These are phyloP conservation scores for Coemansia sp. DNA, from an alignment of 192 early-diverging fungal species.

Conservation along the genomic window DNA sequence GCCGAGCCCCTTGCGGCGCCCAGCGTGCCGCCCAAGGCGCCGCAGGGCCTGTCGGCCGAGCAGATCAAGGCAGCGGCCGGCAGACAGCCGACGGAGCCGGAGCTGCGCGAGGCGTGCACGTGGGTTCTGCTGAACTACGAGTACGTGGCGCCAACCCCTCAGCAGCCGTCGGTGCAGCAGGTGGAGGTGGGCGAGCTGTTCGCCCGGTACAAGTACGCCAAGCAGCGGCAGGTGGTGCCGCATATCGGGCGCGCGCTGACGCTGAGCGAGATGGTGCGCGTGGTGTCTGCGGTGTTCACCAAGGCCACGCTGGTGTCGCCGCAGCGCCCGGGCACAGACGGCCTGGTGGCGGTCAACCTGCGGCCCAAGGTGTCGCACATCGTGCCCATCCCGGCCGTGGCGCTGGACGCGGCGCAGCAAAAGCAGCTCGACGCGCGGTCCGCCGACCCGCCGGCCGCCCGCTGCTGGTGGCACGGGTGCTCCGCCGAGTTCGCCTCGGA, in stretches of 20 bases:
- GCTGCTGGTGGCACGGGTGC: conserved; percentile 38
- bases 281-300: conserved; percentile 47
- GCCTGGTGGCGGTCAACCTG: conserved; percentile 23
- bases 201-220: conserved; percentile 39
- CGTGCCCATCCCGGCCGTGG: conserved; percentile 35
- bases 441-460: conserved; percentile 13
- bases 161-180: conserved; percentile 6
- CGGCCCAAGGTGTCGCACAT: conserved; percentile 20
- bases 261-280: conserved; percentile 41
- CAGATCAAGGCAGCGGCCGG: conserved; percentile 7
- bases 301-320: conserved; percentile 8
- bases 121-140: conserved; percentile 55
- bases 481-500: conserved; percentile 20
- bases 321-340: conserved; percentile 10
- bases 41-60: background rate
- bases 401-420: conserved; percentile 3
- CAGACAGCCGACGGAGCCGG: conserved; percentile 43
- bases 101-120: conserved; percentile 53
- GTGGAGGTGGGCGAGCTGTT: conserved; percentile 36
- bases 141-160: conserved; percentile 7
- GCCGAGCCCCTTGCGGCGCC: conserved; percentile 12
- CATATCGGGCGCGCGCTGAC: conserved; percentile 45
- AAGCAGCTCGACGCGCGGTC: background rate
- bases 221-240: conserved; percentile 43
- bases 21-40: conserved; percentile 8